Base-by-base conservation (phyloP, 2,329 filamentous ascomycete genomes). In the Fusarium nodosum region DNA sequence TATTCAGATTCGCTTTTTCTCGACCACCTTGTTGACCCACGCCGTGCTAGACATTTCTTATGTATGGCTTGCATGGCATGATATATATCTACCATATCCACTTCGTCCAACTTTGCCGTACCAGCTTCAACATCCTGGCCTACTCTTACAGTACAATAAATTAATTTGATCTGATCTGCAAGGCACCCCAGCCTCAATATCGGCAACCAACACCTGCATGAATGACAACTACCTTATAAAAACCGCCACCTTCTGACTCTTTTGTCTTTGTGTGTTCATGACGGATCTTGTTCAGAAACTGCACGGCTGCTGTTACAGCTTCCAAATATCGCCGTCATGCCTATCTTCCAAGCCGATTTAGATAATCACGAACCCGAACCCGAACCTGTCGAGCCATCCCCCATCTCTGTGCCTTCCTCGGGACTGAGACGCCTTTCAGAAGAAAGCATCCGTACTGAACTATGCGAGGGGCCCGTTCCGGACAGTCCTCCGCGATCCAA, bases 381-480 rank as follows among this genome's bases (percentile, higher is more conserved):
- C 71, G 70, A 39, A 39, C 26, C 34, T 52, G 30, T 75, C 74
- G 71, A 71, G 54, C 63, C 71, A 52, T 68, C 71, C 41, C 46
- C 65, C 31, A 41, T 74, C 53, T 39, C 66, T 42, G 45, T 72
- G 26, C 62, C 66, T 41, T 38, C 56, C 9, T 39, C 71, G 30
- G 66, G 62, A 11, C 62, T 61, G 44, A 73, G 79, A 30, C 77
- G 78, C 41, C 76, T 83, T 30, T 90, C 88, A 1, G 87, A 89
- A 64, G 87, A 89, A 74, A 89, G 86, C 74, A 85, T 90, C 38
- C 82, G 84, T 24, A 88, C 86, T 28, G 87, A 90, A 31, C 78
- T 90, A 12, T 89, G 87, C 72, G 88, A 90, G 57, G 88, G 87
- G 0, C 87, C 83, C 1, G 46, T 89, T 18, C 78, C 76, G 28